Base-by-base conservation (phyloP, 1,284 basidiomycete genomes). In the Irpex rosettiformis region DNA sequence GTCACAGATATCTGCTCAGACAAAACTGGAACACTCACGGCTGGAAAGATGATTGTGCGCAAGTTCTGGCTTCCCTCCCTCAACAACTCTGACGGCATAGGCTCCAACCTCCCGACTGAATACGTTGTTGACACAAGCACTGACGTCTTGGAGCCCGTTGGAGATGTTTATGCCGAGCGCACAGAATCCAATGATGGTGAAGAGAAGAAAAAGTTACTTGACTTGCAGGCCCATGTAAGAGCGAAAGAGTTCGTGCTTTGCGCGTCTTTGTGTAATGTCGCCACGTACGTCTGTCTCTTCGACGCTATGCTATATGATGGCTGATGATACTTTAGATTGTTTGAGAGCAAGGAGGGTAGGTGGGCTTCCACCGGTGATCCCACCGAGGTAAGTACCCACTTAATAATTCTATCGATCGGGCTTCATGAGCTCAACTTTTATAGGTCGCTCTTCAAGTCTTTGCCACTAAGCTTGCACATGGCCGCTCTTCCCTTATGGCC, bases 331-430 rank as follows among this genome's bases (percentile, higher is more conserved):
- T 18, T 3, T 18, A 47, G 43, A 10, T 18, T 47, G 24, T 18
- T 21, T 29, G 53, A n/a, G 59, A 55, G 37, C 27, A 52, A 53
- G 21, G 55, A 60, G 58, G 80, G 79, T 22, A 72, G 77, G 58
- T 89, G 87, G 87, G 79, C 81, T 42, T 83, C 85, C 0, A 83
- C 83, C 49, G 88, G 88, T 28, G 88, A 90, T 65, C 84, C 87
- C 1, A 90, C 88, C 16, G 82, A 85, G 66, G 60, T 58, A 37
- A 3, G 42, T 54, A 3, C 11, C 33, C 85, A 85, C 0, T 77
- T 89, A 4, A 85, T 88, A 69, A 85, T 87, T 5, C 83, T 84
- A 56, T 82, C 83, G 0, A 79, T 81, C 62, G 80, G 81, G 54
- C 3, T 18, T 24, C 8, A 21, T 47, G 43, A 47, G 2, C 16